These are phyloP conservation scores for Rubus parviflorus DNA, from an alignment of 306 rosid genomes.

Conservation along the genomic window DNA sequence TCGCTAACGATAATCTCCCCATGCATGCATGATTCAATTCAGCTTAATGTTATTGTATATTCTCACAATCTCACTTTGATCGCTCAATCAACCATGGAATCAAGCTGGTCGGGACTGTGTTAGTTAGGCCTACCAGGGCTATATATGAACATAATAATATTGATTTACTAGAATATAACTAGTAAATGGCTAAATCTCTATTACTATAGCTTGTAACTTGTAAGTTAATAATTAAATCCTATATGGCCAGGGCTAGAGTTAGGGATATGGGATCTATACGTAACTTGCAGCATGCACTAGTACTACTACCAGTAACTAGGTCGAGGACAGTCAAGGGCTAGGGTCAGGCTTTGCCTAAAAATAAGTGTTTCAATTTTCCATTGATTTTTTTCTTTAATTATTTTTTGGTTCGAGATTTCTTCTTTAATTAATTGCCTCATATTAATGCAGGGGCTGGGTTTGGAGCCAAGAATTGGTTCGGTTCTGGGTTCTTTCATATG, in stretches of 20 bases:
- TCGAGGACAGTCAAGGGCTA: neutral
- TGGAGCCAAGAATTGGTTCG: constrained; percentile 47
- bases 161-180: too few species aligned
- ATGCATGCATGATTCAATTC: neutral
- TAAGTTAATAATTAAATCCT: too few species aligned
- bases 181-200: too few species aligned
- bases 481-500: constrained; percentile 50
- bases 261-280: neutral
- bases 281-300: neutral
- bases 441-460: constrained; percentile 47
- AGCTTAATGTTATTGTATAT: too few species aligned
- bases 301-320: neutral
- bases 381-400: neutral
- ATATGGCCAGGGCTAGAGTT: too few species aligned
- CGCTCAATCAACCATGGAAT: too few species aligned
- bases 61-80: too few species aligned
- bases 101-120: too few species aligned
- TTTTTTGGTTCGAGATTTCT: neutral
- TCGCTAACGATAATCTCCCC: neutral
- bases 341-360: neutral
- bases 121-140: too few species aligned
- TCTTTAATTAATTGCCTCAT: neutral
- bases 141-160: too few species aligned
- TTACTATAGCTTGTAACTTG: too few species aligned
- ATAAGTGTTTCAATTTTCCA: neutral